Conservation (phyloP, 2,329 filamentous ascomycete species). For the Cladosporium sp. region DNA sequence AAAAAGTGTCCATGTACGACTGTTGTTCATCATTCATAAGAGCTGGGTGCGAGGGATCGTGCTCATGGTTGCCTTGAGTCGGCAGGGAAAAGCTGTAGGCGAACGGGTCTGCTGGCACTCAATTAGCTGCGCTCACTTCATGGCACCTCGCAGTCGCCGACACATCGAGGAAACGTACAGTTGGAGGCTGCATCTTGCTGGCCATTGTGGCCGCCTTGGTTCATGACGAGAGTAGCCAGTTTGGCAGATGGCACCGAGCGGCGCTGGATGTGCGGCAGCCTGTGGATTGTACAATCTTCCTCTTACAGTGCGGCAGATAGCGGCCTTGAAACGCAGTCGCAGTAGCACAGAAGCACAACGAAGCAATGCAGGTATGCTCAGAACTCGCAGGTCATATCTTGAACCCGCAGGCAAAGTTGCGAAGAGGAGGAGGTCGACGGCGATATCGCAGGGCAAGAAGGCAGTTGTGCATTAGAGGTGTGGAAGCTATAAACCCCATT, state of each 20-base stretch:
- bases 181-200: slow-evolving; percentile 9
- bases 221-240: slow-evolving; percentile 11
- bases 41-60: neutral
- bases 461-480: neutral
- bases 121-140: neutral
- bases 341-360: neutral
- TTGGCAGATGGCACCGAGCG: slow-evolving; percentile 3
- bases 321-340: neutral
- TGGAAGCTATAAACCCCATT: neutral
- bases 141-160: neutral
- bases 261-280: neutral
- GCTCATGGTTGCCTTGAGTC: neutral
- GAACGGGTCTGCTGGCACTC: neutral
- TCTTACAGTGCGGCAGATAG: neutral
- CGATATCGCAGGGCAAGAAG: neutral
- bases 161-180: neutral
- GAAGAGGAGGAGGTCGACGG: neutral
- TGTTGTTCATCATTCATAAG: slow-evolving; percentile 10
- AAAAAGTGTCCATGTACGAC: slow-evolving; percentile 4
- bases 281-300: neutral
- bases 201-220: slow-evolving; percentile 10
- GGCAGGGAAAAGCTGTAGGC: slow-evolving; percentile 4
- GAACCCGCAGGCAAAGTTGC: neutral
- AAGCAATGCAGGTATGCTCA: neutral
- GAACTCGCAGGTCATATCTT: neutral